These are phyloP conservation scores for Cryphonectria radicalis DNA, from an alignment of 2,329 filamentous ascomycete species.

Conservation along the genomic window DNA sequence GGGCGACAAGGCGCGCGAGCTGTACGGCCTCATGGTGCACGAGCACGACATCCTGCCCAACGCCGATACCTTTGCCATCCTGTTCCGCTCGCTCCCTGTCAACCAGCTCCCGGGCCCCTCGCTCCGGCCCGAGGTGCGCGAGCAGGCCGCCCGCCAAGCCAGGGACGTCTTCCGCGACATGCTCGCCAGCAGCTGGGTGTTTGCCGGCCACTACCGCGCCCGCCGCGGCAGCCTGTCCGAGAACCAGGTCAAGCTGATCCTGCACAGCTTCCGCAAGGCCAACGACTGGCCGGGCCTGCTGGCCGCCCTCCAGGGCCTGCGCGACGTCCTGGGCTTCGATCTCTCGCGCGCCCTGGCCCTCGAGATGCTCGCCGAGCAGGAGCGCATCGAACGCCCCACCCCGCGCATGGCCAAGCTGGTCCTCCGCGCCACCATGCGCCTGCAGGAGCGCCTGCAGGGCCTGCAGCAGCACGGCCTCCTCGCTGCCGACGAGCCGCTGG, in stretches of 20 bases:
- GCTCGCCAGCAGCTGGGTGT: constrained; percentile 35
- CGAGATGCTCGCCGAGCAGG: constrained; percentile 39
- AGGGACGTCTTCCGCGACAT: constrained; percentile 40
- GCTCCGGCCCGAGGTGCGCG: not conserved
- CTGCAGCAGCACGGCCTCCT: constrained; percentile 13
- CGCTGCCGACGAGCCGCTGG: not conserved
- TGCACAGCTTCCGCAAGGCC: constrained; percentile 48
- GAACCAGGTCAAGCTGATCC: constrained; percentile 38
- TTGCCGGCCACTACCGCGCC: constrained; percentile 28
- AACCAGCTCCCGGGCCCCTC: constrained; percentile 40
- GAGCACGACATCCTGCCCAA: constrained; percentile 61
- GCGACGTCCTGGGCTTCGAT: constrained; percentile 36
- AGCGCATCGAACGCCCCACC: constrained; percentile 29
- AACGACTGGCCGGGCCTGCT: constrained; percentile 53
- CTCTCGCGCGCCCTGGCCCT: constrained; percentile 39
- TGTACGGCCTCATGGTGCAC: constrained; percentile 59
- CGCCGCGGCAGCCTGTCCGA: constrained; percentile 29
- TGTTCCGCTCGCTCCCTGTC: constrained; percentile 64
- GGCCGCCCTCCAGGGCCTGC: constrained; percentile 44
- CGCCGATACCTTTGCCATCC: constrained; percentile 68
- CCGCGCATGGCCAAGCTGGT: constrained; percentile 28
- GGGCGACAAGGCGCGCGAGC: constrained; percentile 55
- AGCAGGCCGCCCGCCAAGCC: constrained; percentile 29
- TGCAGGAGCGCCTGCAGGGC: constrained; percentile 19
- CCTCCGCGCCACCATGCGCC: constrained; percentile 25